These are phyloP conservation scores for Spathaspora arborariae DNA, from an alignment of 805 yeast genomes.

Conservation along the genomic window DNA sequence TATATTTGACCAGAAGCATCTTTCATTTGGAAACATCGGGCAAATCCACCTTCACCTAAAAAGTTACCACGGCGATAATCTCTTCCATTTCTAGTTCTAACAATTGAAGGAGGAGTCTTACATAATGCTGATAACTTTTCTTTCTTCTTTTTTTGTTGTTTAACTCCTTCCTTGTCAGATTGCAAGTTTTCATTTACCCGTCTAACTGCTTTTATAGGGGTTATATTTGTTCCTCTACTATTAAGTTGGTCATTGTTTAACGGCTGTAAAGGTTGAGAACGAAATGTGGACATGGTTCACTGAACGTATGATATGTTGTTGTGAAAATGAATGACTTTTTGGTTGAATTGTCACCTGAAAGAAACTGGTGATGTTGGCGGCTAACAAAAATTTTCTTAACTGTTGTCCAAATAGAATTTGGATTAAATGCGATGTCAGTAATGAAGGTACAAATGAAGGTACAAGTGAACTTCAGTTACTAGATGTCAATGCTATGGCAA, in stretches of 20 bases:
- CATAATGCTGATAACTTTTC: slow-evolving; percentile 89
- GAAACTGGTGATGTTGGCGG: not conserved
- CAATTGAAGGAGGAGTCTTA: slow-evolving; percentile 94
- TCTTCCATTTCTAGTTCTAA: slow-evolving; percentile 79
- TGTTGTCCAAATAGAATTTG: not conserved
- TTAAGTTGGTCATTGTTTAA: slow-evolving; percentile 51
- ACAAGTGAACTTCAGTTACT: not conserved
- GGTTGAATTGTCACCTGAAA: not conserved
- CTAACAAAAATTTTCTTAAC: not conserved
- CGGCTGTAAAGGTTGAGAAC: slow-evolving; percentile 53
- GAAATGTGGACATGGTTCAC: slow-evolving; percentile 23
- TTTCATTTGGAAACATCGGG: slow-evolving; percentile 95
- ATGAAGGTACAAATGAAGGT: not conserved
- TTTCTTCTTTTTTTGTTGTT: slow-evolving; percentile 60
- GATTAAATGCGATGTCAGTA: not conserved
- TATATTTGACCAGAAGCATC: slow-evolving; percentile 81
- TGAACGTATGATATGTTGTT: not conserved
- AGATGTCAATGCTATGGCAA: not conserved
- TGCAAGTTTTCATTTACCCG: slow-evolving; percentile 19
- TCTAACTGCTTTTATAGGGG: slow-evolving; percentile 28
- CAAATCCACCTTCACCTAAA: slow-evolving; percentile 98
- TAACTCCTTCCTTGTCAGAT: slow-evolving; percentile 7
- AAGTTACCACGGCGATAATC: slow-evolving; percentile 88
- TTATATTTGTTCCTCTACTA: slow-evolving; percentile 33
- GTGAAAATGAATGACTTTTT: too few species aligned